A percentile compares a stretch with the other conserved stretches of the same genome.
Evolutionary conservation across 495 filamentous ascomycete genomes (phyloP).

Genomic region (Cryomyces minteri): DNA sequence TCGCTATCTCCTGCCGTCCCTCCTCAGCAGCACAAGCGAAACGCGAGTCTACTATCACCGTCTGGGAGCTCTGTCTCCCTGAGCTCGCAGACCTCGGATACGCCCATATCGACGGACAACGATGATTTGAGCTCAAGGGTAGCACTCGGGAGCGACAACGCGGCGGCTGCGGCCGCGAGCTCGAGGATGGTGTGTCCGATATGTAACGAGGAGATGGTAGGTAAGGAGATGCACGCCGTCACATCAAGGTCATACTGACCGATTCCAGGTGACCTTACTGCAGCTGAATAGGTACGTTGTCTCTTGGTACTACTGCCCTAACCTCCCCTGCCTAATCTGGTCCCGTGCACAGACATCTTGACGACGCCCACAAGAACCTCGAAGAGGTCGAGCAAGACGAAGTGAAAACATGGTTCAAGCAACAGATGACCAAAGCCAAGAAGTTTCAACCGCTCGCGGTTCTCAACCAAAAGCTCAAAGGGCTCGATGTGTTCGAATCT

Average conservation of each 20-base stretch:
- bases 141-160: conserved; percentile 33
- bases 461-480: conserved; percentile 88
- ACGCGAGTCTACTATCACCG: conserved; percentile 23
- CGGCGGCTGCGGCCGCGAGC: conserved; percentile 33
- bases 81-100: conserved; percentile 42
- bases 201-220: conserved; percentile 90
- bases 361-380: conserved; percentile 86
- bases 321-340: neutral
- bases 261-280: conserved; percentile 59
- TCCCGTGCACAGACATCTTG: conserved; percentile 50
- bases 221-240: neutral
- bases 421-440: conserved; percentile 89
- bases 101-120: conserved; percentile 35
- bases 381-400: conserved; percentile 88
- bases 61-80: conserved; percentile 33
- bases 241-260: conserved; percentile 5
- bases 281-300: conserved; percentile 68
- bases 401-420: conserved; percentile 95
- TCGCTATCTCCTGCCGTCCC: conserved; percentile 50
- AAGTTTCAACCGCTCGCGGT: conserved; percentile 85
- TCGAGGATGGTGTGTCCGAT: conserved; percentile 76
- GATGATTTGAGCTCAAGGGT: conserved; percentile 42
- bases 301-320: neutral
- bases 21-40: conserved; percentile 20
- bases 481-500: conserved; percentile 93